A percentile compares a stretch with the other conserved stretches of the same genome.
phyloP scores from a whole-genome alignment of 495 filamentous ascomycete species.

The Diplogelasinospora grovesii region DNA sequence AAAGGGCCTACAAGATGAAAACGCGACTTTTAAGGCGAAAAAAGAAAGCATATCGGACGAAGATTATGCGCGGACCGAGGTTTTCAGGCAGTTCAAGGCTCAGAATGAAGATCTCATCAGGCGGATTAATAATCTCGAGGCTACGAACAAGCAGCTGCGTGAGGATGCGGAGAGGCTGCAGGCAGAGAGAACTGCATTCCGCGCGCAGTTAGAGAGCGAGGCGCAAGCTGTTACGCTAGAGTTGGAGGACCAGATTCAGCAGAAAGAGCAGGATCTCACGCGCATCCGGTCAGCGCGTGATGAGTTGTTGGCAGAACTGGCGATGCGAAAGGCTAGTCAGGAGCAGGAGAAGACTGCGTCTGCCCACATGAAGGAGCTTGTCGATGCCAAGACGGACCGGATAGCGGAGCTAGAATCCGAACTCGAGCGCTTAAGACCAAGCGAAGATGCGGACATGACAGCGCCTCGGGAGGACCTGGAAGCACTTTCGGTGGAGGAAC shows the following conservation, averaged over 20 bases:
- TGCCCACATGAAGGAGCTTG: constrained; percentile 70
- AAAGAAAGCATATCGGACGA: constrained; percentile 74
- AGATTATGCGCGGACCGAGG: constrained; percentile 83
- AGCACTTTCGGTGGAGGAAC: constrained; percentile 54
- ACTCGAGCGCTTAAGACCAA: constrained; percentile 58
- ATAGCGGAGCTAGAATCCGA: constrained; percentile 79
- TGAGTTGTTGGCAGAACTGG: constrained; percentile 71
- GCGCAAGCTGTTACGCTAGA: constrained; percentile 61
- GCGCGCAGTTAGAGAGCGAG: constrained; percentile 72
- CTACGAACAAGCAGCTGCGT: constrained; percentile 73
- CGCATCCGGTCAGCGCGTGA: constrained; percentile 78
- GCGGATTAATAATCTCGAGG: constrained; percentile 85
- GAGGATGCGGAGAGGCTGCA: constrained; percentile 81
- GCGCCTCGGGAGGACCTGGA: constrained; percentile 44
- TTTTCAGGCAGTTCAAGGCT: constrained; percentile 84
- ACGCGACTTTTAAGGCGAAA: constrained; percentile 55
- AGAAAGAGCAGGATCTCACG: constrained; percentile 76
- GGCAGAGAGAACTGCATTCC: constrained; percentile 76
- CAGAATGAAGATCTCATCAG: constrained; percentile 90
- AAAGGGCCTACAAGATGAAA: constrained; percentile 66
- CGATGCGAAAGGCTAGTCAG: constrained; percentile 70
- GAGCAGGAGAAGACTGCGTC: constrained; percentile 64
- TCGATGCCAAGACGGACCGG: constrained; percentile 63
- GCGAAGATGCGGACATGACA: constrained; percentile 35
- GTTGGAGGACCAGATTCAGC: constrained; percentile 69